These are phyloP conservation scores for Fomitopsis schrenkii DNA, from an alignment of 1,284 basidiomycete genomes.

Conservation along the genomic window DNA sequence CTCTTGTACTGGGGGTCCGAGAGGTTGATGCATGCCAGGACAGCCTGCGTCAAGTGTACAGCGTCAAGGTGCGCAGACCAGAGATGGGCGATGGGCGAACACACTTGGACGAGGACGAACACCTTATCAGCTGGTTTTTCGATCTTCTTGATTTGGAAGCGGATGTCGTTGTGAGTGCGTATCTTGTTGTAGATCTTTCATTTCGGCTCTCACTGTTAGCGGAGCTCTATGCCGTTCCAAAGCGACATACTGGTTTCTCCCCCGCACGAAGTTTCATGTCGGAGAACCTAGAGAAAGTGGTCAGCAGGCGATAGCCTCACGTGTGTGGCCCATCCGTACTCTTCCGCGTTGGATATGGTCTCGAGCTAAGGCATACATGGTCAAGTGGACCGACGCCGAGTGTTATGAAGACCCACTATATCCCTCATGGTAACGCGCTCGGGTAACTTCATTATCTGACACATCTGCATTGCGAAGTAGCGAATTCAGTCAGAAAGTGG, in stretches of 20 bases:
- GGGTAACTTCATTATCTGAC: conserved; percentile 55
- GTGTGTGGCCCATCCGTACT: conserved; percentile 37
- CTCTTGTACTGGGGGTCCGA: conserved; percentile 63
- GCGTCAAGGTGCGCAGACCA: not conserved
- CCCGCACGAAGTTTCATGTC: conserved; percentile 64
- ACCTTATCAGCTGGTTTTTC: conserved; percentile 68
- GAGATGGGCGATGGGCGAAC: not conserved
- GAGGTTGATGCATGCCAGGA: conserved; percentile 68
- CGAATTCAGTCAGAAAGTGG: not conserved
- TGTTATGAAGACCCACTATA: conserved; percentile 44
- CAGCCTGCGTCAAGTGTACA: conserved; percentile 43
- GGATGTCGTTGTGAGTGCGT: conserved; percentile 63
- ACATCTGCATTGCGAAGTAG: conserved; percentile 49
- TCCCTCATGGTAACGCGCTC: conserved; percentile 52
- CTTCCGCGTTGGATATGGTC: conserved; percentile 59
- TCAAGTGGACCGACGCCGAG: conserved; percentile 7
- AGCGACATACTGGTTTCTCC: conserved; percentile 55
- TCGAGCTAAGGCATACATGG: conserved; percentile 47
- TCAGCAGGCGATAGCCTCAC: not conserved
- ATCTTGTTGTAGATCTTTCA: conserved; percentile 60
- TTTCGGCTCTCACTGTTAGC: conserved; percentile 9
- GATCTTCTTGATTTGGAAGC: conserved; percentile 64
- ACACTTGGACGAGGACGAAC: conserved; percentile 68
- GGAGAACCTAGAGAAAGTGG: conserved; percentile 42
- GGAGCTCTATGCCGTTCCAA: not conserved